phyloP scores from a whole-genome alignment of 163 green algal species.

The Botryococcus braunii region DNA sequence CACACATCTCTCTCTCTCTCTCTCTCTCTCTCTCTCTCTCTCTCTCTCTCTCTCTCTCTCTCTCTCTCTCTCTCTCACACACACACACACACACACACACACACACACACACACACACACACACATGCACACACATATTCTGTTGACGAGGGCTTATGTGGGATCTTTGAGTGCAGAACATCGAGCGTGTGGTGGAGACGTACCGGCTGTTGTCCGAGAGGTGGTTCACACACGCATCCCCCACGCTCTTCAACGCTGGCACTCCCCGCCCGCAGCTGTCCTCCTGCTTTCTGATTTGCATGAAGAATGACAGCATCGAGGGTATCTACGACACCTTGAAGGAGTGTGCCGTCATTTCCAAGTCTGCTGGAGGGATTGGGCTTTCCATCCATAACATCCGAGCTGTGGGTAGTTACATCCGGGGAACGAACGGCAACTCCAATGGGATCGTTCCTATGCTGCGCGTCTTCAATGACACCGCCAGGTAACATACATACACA shows the following conservation, averaged over 20 bases:
- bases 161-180: constrained; percentile 11
- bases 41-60: too few species aligned
- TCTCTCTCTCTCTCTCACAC: too few species aligned
- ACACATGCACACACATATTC: too few species aligned
- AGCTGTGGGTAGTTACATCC: constrained; percentile 88
- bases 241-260: constrained; percentile 97
- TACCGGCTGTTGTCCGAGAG: constrained; percentile 95
- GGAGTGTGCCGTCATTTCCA: constrained; percentile 95
- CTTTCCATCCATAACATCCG: constrained; percentile 94
- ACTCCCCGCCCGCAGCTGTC: constrained; percentile 90
- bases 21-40: too few species aligned
- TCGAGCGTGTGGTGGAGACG: constrained; percentile 54
- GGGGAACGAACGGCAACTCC: constrained; percentile 95
- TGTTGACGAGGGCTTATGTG: neutral
- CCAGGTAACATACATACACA: too few species aligned
- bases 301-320: constrained; percentile 68
- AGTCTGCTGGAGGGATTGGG: constrained; percentile 88
- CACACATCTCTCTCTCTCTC: too few species aligned
- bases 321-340: constrained; percentile 99
- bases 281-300: constrained; percentile 94
- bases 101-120: too few species aligned
- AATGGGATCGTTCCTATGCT: constrained; percentile 99
- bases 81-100: too few species aligned
- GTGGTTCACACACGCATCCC: constrained; percentile 99
- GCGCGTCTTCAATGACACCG: constrained; percentile 98